Evolutionary conservation across 2,329 filamentous ascomycete genomes (phyloP).

Genomic region (Colletotrichum gigasporum): DNA sequence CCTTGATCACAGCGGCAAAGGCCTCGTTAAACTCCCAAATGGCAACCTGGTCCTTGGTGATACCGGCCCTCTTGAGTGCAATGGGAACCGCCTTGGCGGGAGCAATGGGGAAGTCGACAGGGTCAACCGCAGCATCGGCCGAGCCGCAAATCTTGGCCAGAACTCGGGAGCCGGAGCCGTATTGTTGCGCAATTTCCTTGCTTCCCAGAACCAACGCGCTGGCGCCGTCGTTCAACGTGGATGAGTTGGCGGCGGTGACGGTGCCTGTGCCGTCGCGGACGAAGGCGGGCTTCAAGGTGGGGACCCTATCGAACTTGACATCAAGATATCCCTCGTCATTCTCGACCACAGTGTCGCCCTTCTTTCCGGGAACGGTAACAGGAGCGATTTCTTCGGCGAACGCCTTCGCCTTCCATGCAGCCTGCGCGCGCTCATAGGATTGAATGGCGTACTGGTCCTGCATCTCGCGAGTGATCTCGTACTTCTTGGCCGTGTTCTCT

Average conservation of each 20-base stretch:
- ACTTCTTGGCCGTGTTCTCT: constrained; percentile 92
- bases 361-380: constrained; percentile 84
- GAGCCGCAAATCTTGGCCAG: constrained; percentile 87
- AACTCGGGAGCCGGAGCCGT: constrained; percentile 79
- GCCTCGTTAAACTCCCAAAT: constrained; percentile 99
- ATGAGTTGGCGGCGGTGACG: constrained; percentile 94
- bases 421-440: constrained; percentile 89
- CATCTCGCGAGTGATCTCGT: constrained; percentile 80
- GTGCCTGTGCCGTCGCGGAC: constrained; percentile 85
- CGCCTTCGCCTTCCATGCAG: constrained; percentile 82
- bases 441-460: constrained; percentile 92
- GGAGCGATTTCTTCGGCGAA: constrained; percentile 93
- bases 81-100: constrained; percentile 93
- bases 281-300: constrained; percentile 90
- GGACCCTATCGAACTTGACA: constrained; percentile 86
- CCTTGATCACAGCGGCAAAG: constrained; percentile 94
- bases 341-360: constrained; percentile 81
- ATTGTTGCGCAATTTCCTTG: constrained; percentile 82
- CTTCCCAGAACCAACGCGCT: constrained; percentile 88
- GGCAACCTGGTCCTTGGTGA: constrained; percentile 90
- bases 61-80: constrained; percentile 86
- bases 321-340: constrained; percentile 92
- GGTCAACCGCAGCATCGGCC: constrained; percentile 89
- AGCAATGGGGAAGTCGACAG: constrained; percentile 94
- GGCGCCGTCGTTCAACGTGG: constrained; percentile 93